Percentiles rank a stretch among this genome's conserved stretches.
Conservation (phyloP, 1,284 basidiomycete genomes). For the Takashimella tepidaria region DNA sequence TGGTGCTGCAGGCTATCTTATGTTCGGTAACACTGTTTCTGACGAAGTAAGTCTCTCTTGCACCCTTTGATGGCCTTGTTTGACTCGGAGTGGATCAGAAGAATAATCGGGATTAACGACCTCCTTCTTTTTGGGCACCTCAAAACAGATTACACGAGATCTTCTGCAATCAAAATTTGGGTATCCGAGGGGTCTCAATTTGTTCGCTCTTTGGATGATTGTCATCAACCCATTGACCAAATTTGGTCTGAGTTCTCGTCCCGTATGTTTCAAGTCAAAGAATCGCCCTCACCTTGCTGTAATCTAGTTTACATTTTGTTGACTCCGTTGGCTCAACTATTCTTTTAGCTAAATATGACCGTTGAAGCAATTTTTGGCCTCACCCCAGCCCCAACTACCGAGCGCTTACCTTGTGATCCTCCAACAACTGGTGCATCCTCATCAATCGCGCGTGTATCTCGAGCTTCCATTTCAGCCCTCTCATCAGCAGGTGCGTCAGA, state of each 20-base stretch:
- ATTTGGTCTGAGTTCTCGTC: conserved; percentile 78
- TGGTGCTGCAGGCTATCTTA: conserved; percentile 80
- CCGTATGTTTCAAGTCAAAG: conserved; percentile 61
- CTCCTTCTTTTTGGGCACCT: too few relatives aligned
- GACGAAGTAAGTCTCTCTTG: conserved; percentile 78
- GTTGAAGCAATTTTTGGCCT: conserved; percentile 69
- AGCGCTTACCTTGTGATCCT: background rate
- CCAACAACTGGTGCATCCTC: background rate
- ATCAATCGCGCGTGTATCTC: conserved; percentile 1
- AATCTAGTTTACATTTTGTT: too few relatives aligned
- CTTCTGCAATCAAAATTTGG: conserved; percentile 65
- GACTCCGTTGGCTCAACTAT: too few relatives aligned
- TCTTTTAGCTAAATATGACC: conserved; percentile 73
- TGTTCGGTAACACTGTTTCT: conserved; percentile 78
- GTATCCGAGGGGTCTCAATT: conserved; percentile 69
- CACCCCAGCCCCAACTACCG: conserved; percentile 42
- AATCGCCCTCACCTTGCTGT: too few relatives aligned
- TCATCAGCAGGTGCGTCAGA: conserved; percentile 10
- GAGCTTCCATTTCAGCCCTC: conserved; percentile 1
- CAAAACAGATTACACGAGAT: conserved; percentile 88
- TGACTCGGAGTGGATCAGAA: too few relatives aligned
- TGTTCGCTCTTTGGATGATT: conserved; percentile 79
- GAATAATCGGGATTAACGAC: too few relatives aligned
- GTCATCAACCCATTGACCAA: conserved; percentile 84
- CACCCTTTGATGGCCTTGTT: too few relatives aligned